Base-by-base conservation (phyloP, 2,329 filamentous ascomycete species). In the Didymella arachidicola region DNA sequence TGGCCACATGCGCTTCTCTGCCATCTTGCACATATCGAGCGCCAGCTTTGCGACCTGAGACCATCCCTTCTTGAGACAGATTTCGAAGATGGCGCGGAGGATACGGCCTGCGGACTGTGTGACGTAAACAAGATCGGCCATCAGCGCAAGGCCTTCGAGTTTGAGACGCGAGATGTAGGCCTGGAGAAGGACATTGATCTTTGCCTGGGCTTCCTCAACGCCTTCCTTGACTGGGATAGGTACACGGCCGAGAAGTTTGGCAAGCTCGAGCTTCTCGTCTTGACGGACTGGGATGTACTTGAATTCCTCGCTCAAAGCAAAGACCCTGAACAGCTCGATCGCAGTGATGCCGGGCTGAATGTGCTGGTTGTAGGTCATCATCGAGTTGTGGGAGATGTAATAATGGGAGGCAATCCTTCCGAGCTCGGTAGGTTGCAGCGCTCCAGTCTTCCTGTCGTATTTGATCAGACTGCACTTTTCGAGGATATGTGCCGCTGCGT, bases 1-100 rank as follows among this genome's bases (percentile, higher is more conserved):
- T 14, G 94, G 93, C 95, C 95, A 99, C 96, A 99, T 99, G 48
- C 96, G 87, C 83, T 97, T 97, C 81, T 99, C 95, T 0, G 94
- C 95, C 92, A 97, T 98, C 81, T 99, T 99, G 81, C 96, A 99
- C 52, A 99, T 84, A 69, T 97, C 92, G 41, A 99, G 82, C 0
- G 95, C 93, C 62, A 90, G 92, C 80, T 95, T 97, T 8, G 95
- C 92, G 3, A 98, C 95, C 16, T 88, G 89, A 0, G 95, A 88
- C 94, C 94, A 99, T 32, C 94, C 94, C 78, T 97, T 97, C 80
- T 94, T 96, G 65, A 99, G 80, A n/a, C 91, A 90, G 53, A 99
- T 98, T 79, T 99, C 96, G 66, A 98, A 99, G 48, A 99, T 89
- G 0, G 95, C 95, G 56, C 95, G 88, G 44, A 99, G 82, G 68